Conservation (phyloP, 2,329 filamentous ascomycete species). For the Xylaria sp. region DNA sequence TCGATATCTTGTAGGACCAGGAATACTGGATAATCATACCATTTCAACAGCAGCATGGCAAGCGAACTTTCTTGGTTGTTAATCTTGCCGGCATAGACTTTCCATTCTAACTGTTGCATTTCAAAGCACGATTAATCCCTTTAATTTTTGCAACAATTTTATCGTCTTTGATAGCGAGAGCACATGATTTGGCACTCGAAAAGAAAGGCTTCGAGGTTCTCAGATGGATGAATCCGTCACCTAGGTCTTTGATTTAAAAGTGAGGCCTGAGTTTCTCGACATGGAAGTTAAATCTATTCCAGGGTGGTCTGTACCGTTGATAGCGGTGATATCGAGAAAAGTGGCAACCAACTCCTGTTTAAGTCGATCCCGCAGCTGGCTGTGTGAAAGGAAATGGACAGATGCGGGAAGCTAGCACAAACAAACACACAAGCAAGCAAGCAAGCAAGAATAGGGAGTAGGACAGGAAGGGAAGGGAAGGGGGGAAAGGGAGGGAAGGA, state of each 20-base stretch:
- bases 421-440: background rate
- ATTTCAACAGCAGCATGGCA: slow-evolving; percentile 38
- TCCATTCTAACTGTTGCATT: slow-evolving; percentile 36
- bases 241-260: background rate
- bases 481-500: background rate
- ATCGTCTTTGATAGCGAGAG: slow-evolving; percentile 37
- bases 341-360: background rate
- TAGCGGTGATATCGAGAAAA: background rate
- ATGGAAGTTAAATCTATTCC: slow-evolving; percentile 1
- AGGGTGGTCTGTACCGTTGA: slow-evolving; percentile 1
- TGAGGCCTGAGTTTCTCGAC: background rate
- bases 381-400: slow-evolving; percentile 20
- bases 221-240: slow-evolving; percentile 18
- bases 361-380: slow-evolving; percentile 33
- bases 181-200: slow-evolving; percentile 19
- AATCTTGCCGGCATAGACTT: slow-evolving; percentile 40
- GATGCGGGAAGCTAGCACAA: slow-evolving; percentile 2
- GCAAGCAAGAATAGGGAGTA: background rate
- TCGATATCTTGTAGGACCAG: slow-evolving; percentile 46
- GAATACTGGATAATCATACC: slow-evolving; percentile 49
- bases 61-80: slow-evolving; percentile 37
- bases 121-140: slow-evolving; percentile 30
- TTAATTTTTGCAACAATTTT: slow-evolving; percentile 27
- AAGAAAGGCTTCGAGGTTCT: background rate
- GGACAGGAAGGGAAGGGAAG: background rate